Evolutionary conservation across 345 rosid genomes (phyloP).

Genomic region (Crucihimalaya himalaica): DNA sequence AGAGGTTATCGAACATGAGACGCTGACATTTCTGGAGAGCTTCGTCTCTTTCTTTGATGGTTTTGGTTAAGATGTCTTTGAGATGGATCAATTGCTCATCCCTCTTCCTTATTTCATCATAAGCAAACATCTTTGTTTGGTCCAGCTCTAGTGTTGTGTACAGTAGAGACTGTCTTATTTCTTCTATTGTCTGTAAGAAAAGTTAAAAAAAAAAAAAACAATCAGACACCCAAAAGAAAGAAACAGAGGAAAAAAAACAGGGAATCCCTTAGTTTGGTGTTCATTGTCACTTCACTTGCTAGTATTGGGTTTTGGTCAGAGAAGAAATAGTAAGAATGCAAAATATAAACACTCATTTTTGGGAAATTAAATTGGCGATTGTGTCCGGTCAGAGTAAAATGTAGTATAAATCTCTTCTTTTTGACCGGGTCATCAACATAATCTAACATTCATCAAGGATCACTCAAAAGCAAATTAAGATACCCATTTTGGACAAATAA

Average conservation of each 20-base stretch:
- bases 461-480: background rate
- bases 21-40: constrained; percentile 67
- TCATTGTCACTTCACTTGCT: background rate
- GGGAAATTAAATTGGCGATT: no score
- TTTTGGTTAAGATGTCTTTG: constrained; percentile 54
- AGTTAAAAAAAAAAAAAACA: background rate
- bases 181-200: constrained; percentile 69
- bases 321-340: background rate
- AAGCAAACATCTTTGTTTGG: constrained; percentile 63
- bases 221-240: background rate
- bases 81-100: constrained; percentile 75
- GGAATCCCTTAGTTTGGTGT: background rate
- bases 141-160: constrained; percentile 78
- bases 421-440: background rate
- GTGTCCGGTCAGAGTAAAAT: no score
- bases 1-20: constrained; percentile 53
- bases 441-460: background rate
- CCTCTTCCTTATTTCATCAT: constrained; percentile 78
- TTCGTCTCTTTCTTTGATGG: constrained; percentile 71
- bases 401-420: no score
- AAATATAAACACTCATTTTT: background rate
- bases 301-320: background rate
- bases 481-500: background rate
- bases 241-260: constrained; percentile 27
- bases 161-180: constrained; percentile 66